Conservation (phyloP, 2,329 filamentous ascomycete species). For the Pseudogymnoascus sp. region DNA sequence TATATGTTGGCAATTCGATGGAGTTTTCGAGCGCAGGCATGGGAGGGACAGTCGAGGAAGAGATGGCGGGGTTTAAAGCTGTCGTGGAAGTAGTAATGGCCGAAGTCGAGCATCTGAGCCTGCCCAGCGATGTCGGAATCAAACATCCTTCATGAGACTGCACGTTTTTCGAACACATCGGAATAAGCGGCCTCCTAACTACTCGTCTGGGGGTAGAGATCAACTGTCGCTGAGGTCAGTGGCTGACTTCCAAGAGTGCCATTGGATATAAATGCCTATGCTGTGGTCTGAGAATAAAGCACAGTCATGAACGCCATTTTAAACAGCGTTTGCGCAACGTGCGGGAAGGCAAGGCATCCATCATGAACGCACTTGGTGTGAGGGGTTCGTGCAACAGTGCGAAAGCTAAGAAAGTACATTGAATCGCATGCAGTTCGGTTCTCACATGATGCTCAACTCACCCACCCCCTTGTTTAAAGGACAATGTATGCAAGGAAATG, state of each 20-base stretch:
- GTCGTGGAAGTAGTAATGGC: slow-evolving; percentile 64
- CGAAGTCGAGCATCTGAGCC: slow-evolving; percentile 35
- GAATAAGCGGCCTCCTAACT: neutral
- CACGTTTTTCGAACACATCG: neutral
- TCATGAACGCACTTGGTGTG: neutral
- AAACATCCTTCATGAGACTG: neutral
- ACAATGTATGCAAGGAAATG: neutral
- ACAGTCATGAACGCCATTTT: neutral
- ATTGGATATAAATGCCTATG: neutral
- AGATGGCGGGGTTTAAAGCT: slow-evolving; percentile 78
- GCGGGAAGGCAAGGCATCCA: neutral
- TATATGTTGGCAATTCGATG: slow-evolving; percentile 88
- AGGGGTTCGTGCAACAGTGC: neutral
- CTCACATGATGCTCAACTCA: slow-evolving; percentile 2
- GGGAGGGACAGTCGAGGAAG: slow-evolving; percentile 81
- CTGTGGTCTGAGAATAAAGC: neutral
- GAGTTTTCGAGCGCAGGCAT: slow-evolving; percentile 66
- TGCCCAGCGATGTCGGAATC: neutral
- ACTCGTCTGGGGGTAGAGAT: neutral
- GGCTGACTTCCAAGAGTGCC: neutral
- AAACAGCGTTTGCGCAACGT: neutral
- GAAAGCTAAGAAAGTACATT: neutral
- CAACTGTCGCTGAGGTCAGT: neutral
- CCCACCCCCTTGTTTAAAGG: neutral
- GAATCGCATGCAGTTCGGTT: neutral